phyloP scores from a whole-genome alignment of 257 asterid genomes.

The Paulownia fortunei region DNA sequence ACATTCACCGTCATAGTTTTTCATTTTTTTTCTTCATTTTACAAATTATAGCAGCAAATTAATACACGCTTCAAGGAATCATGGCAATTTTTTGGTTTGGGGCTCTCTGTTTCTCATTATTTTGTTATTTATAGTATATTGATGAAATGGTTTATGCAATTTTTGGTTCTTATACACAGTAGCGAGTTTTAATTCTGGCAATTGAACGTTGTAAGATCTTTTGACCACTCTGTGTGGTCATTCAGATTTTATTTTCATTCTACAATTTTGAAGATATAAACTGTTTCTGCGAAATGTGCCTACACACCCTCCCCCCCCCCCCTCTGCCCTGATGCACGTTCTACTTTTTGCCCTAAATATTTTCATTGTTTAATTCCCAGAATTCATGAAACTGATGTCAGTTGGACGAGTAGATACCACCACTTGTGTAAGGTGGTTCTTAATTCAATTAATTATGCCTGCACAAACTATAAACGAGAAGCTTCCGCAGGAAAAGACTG shows the following conservation, averaged over 20 bases:
- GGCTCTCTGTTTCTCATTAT: constrained; percentile 11
- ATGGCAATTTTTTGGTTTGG: constrained; percentile 25
- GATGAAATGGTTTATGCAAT: not conserved
- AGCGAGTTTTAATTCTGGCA: not conserved
- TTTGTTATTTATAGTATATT: not conserved
- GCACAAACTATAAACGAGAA: too few relatives aligned
- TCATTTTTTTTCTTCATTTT: constrained; percentile 5
- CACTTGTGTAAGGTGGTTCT: too few relatives aligned
- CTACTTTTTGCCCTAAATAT: too few relatives aligned
- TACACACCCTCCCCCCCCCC: too few relatives aligned
- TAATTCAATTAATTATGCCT: too few relatives aligned
- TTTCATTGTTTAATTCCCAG: too few relatives aligned
- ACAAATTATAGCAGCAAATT: constrained; percentile 22
- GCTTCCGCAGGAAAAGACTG: too few relatives aligned
- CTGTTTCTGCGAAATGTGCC: not conserved
- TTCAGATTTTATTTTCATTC: not conserved
- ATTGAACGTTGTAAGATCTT: not conserved
- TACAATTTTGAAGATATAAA: not conserved
- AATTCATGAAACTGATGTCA: too few relatives aligned
- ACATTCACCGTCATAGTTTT: constrained; percentile 42
- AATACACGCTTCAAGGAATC: constrained; percentile 23
- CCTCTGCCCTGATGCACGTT: too few relatives aligned
- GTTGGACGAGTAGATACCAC: too few relatives aligned
- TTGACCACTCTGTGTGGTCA: not conserved
- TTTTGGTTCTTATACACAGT: not conserved